A percentile compares a stretch with the other conserved stretches of the same genome.
Evolutionary conservation across 2,329 filamentous ascomycete genomes (phyloP).

Genomic region (Aspergillus awamori): DNA sequence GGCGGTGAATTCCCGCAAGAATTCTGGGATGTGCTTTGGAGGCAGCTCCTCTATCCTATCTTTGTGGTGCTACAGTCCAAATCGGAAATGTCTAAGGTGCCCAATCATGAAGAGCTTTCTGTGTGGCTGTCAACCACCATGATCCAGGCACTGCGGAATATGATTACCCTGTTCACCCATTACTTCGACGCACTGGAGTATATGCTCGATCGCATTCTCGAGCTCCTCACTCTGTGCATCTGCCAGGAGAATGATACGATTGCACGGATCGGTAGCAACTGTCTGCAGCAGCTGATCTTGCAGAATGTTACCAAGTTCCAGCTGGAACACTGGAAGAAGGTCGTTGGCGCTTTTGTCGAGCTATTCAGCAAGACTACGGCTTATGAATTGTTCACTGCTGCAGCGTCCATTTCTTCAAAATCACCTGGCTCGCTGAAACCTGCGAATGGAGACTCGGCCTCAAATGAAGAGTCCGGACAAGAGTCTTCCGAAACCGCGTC

Average conservation of each 20-base stretch:
- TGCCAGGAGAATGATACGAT: slow-evolving; percentile 99
- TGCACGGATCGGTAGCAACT: slow-evolving; percentile 96
- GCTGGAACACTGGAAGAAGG: slow-evolving; percentile 85
- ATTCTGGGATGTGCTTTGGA: slow-evolving; percentile 98
- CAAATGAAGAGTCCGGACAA: slow-evolving; percentile 29
- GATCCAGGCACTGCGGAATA: slow-evolving; percentile 96
- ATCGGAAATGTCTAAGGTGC: slow-evolving; percentile 92
- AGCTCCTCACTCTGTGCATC: slow-evolving; percentile 91
- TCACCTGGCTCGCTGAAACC: slow-evolving; percentile 29
- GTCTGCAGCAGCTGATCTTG: slow-evolving; percentile 90
- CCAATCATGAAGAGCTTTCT: slow-evolving; percentile 94
- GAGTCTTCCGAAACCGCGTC: slow-evolving; percentile 27
- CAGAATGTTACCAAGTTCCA: slow-evolving; percentile 95
- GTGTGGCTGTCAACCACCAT: slow-evolving; percentile 99
- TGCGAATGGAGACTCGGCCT: slow-evolving; percentile 33
- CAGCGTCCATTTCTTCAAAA: slow-evolving; percentile 52
- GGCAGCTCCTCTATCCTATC: slow-evolving; percentile 94
- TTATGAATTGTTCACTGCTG: slow-evolving; percentile 91
- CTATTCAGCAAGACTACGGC: slow-evolving; percentile 94
- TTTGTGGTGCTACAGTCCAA: slow-evolving; percentile 97
- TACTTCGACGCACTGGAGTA: slow-evolving; percentile 96
- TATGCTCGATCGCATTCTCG: slow-evolving; percentile 97
- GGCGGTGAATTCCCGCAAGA: slow-evolving; percentile 88
- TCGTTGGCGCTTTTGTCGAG: slow-evolving; percentile 93
- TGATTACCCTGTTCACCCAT: slow-evolving; percentile 98